Conservation (phyloP, 2,329 filamentous ascomycete species). For the Aureobasidium lini region DNA sequence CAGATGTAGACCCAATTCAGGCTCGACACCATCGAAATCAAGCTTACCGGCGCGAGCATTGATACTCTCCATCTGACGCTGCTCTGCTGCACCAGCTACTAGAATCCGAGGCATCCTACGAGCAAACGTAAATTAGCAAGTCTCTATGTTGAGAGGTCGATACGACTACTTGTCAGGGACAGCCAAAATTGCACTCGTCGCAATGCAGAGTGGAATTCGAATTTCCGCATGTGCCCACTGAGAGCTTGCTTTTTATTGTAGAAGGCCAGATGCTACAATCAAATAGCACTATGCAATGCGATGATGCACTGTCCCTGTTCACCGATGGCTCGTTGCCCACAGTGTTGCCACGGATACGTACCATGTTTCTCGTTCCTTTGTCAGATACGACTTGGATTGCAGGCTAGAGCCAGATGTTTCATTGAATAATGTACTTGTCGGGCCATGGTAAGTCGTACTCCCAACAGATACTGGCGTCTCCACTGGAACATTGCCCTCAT, state of each 20-base stretch:
- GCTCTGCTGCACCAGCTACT: slow-evolving; percentile 41
- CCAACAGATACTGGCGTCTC: slow-evolving; percentile 15
- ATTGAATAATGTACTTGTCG: slow-evolving; percentile 44
- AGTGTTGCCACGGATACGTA: too few relatives aligned
- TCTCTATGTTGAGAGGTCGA: too few relatives aligned
- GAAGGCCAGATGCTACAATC: too few relatives aligned
- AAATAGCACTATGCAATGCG: too few relatives aligned
- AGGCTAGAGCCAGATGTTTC: slow-evolving; percentile 22
- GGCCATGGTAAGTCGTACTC: slow-evolving; percentile 43
- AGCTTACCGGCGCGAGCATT: slow-evolving; percentile 40
- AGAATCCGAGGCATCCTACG: slow-evolving; percentile 40
- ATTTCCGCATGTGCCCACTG: too few relatives aligned
- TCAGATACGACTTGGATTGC: slow-evolving; percentile 13
- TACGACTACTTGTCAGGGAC: too few relatives aligned
- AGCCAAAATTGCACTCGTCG: too few relatives aligned
- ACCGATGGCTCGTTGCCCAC: too few relatives aligned
- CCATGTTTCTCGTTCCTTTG: slow-evolving; percentile 25
- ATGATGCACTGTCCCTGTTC: too few relatives aligned
- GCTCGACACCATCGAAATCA: slow-evolving; percentile 50
- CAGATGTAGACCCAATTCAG: slow-evolving; percentile 46
- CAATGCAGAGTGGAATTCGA: too few relatives aligned
- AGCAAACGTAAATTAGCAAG: too few relatives aligned
- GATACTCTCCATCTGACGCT: slow-evolving; percentile 45
- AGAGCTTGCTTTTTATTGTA: too few relatives aligned
- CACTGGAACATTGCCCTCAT: slow-evolving; percentile 23